Evolutionary conservation across 352 stramenopile species (phyloP), one percentile per base, ranked within the genome.

Genomic region (Pythium folliculosum): DNA sequence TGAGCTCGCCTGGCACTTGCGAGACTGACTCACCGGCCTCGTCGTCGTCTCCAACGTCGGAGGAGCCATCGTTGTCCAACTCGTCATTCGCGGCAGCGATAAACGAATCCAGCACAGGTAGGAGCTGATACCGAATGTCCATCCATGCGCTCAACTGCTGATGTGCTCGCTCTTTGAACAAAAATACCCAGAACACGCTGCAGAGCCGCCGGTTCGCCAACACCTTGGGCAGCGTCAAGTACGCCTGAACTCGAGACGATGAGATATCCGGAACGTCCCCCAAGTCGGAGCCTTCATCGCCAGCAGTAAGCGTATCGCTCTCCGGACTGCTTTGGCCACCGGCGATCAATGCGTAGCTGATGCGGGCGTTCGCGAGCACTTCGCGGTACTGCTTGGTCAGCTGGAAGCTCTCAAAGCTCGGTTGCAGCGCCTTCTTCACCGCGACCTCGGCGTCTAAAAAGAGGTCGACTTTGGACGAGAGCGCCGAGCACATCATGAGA

Each of bases 151-250:
- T 95, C 45, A 95, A 49, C 38, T 90, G 84, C 50, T 91, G 77
- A 55, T 95, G 87, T 5, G 81, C 87, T 44, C 87, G 85, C 35
- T 95, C 87, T 58, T 94, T 93, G 69, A 93, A 95, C 17, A 95
- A 56, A 64, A 91, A 93, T 8, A 95, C 84, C 87, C 87, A 95
- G 57, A 95, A 95, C 0, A 95, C 80, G 49, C 87, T 94, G 60
- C 87, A 95, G 16, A 95, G 63, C 27, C 87, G 77, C 6, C 87
- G 77, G 65, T 95, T 95, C 19, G 71, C 75, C 17, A 95, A 63
- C 12, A 95, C 85, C 1, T 81, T 82, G 43, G 92, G 79, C 14
- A 95, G 64, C 27, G 85, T 94, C 55, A 95, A 64, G 55, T 89
- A 88, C 5, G 81, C 75, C 37, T 80, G 73, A 1, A 64, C 75